A percentile compares a stretch with the other conserved stretches of the same genome.
phyloP scores from a whole-genome alignment of 495 filamentous ascomycete species.

The Penicillium pulvis region DNA sequence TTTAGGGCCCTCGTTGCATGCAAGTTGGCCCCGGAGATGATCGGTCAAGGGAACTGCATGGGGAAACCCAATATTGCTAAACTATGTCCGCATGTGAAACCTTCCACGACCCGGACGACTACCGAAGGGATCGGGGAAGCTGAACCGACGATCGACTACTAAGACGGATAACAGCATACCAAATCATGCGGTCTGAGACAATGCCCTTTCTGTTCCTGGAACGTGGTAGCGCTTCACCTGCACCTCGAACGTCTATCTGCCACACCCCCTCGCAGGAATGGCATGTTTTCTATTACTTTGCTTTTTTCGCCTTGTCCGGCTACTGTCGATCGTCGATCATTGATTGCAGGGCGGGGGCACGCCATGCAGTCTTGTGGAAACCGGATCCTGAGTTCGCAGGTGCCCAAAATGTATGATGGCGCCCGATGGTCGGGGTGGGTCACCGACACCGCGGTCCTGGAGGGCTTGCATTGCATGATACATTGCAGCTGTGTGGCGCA shows the following conservation, averaged over 20 bases:
- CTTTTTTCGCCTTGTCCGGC: slow-evolving; percentile 6
- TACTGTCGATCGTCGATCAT: slow-evolving; percentile 20
- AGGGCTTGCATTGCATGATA: slow-evolving; percentile 8
- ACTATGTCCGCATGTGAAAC: not conserved
- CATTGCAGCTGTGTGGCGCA: slow-evolving; percentile 18
- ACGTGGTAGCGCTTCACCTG: slow-evolving; percentile 5
- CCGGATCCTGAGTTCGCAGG: not conserved
- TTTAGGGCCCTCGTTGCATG: slow-evolving; percentile 2
- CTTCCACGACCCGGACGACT: slow-evolving; percentile 1
- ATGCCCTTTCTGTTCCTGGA: slow-evolving; percentile 3
- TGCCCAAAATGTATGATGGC: slow-evolving; percentile 4
- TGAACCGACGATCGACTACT: not conserved
- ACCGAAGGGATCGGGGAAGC: not conserved
- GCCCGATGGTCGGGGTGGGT: slow-evolving; percentile 15
- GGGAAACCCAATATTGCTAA: slow-evolving; percentile 9
- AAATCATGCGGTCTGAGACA: slow-evolving; percentile 3
- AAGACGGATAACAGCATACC: slow-evolving; percentile 1
- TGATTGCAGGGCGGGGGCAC: slow-evolving; percentile 19
- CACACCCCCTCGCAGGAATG: slow-evolving; percentile 1
- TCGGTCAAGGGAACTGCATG: slow-evolving; percentile 8
- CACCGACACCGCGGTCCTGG: slow-evolving; percentile 14
- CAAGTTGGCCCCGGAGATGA: slow-evolving; percentile 5
- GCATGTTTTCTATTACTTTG: not conserved
- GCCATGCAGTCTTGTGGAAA: not conserved
- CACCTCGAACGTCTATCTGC: not conserved